Conservation (phyloP, 176 grass and related monocot species). For the Oryza glumipatula region DNA sequence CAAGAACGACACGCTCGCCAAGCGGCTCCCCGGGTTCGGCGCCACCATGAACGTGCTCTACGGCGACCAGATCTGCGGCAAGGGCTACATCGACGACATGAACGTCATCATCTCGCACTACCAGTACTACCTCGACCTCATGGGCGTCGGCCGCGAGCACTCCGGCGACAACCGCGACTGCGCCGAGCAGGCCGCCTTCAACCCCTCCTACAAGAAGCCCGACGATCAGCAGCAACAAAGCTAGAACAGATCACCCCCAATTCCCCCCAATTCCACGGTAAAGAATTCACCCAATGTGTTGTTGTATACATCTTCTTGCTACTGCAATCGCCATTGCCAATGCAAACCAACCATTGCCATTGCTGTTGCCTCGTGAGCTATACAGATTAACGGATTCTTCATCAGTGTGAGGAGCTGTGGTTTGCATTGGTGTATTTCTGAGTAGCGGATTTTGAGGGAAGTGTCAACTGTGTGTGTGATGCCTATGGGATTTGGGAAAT, state of each 20-base stretch:
- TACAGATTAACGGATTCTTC: not conserved
- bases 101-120: conserved; percentile 88
- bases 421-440: conserved; percentile 36
- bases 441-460: conserved; percentile 15
- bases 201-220: conserved; percentile 50
- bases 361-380: not conserved
- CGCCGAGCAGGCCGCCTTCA: conserved; percentile 70
- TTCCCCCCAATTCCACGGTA: not conserved
- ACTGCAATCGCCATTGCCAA: not conserved
- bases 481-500: conserved; percentile 18
- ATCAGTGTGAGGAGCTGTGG: conserved; percentile 14
- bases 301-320: too few species aligned
- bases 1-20: conserved; percentile 74
- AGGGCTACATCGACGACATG: conserved; percentile 70
- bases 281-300: too few species aligned
- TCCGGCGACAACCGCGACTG: conserved; percentile 78
- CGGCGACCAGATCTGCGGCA: conserved; percentile 68
- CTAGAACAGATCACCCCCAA: not conserved
- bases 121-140: conserved; percentile 93
- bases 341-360: not conserved
- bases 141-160: conserved; percentile 65
- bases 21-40: conserved; percentile 78
- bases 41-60: conserved; percentile 94
- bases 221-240: conserved; percentile 44
- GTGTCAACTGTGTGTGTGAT: not conserved